A percentile compares a stretch with the other conserved stretches of the same genome.
phyloP scores from a whole-genome alignment of 768 basidiomycete genomes.

The Gloeostereum incarnatum region DNA sequence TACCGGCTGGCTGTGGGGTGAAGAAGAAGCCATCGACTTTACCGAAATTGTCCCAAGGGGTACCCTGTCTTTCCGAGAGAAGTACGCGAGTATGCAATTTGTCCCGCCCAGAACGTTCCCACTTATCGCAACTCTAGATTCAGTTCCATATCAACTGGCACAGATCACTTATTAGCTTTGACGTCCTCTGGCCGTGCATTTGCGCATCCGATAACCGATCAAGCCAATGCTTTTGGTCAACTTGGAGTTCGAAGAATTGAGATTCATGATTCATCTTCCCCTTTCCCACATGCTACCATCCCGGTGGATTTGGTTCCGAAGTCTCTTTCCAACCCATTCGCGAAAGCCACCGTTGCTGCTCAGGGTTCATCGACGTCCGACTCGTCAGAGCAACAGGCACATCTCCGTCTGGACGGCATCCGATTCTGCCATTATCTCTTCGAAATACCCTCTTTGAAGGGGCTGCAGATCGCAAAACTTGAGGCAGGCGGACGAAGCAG shows the following conservation, averaged over 20 bases:
- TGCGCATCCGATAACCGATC: conserved; percentile 62
- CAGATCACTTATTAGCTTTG: conserved; percentile 65
- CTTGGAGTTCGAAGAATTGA: conserved; percentile 68
- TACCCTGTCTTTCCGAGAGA: conserved; percentile 55
- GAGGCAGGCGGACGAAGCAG: conserved; percentile 67
- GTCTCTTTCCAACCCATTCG: conserved; percentile 39
- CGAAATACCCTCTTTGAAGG: conserved; percentile 68
- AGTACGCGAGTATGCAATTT: conserved; percentile 26
- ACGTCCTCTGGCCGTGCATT: conserved; percentile 72
- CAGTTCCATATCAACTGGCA: no score
- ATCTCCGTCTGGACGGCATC: conserved; percentile 31
- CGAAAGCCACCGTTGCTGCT: conserved; percentile 31
- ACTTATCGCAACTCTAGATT: neutral
- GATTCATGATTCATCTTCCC: conserved; percentile 28
- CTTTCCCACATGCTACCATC: conserved; percentile 21
- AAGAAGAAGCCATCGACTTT: conserved; percentile 42
- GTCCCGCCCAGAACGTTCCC: neutral
- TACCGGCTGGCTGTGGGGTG: conserved; percentile 49
- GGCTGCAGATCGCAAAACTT: conserved; percentile 55
- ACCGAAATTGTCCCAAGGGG: conserved; percentile 52
- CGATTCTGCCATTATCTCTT: conserved; percentile 62
- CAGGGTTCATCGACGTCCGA: conserved; percentile 21
- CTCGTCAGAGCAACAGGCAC: conserved; percentile 10
- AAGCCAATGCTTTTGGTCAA: conserved; percentile 77
- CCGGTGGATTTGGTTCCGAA: conserved; percentile 50